Evolutionary conservation across 805 yeast genomes (phyloP).

Genomic region (Zygosaccharomyces bailii): DNA sequence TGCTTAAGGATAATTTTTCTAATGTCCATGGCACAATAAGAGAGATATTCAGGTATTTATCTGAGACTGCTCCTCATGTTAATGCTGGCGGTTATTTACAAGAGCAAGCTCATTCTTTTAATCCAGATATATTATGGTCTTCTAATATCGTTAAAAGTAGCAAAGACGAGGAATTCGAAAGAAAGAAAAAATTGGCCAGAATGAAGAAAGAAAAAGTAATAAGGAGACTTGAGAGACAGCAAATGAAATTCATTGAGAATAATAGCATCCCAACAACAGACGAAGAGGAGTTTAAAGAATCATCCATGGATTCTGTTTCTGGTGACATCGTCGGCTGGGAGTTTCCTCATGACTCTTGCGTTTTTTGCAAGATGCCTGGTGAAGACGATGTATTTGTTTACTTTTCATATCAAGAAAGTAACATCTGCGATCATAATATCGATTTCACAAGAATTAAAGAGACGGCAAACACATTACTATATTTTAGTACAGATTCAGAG

Average conservation of each 20-base stretch:
- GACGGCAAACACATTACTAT: constrained; percentile 17
- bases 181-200: constrained; percentile 65
- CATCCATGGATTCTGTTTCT: constrained; percentile 8
- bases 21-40: constrained; percentile 53
- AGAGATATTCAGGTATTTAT: constrained; percentile 44
- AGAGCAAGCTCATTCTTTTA: constrained; percentile 39
- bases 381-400: constrained; percentile 32
- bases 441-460: constrained; percentile 30
- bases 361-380: constrained; percentile 32
- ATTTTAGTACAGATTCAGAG: not conserved
- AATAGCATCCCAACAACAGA: constrained; percentile 35
- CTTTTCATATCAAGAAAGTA: constrained; percentile 31
- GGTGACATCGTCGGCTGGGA: constrained; percentile 16
- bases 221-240: constrained; percentile 79
- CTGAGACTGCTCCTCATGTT: constrained; percentile 31
- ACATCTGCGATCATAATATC: constrained; percentile 26
- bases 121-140: constrained; percentile 25
- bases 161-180: constrained; percentile 45
- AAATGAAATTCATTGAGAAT: constrained; percentile 64
- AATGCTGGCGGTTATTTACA: constrained; percentile 33
- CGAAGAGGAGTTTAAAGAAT: constrained; percentile 18
- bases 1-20: constrained; percentile 42
- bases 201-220: constrained; percentile 66
- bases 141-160: constrained; percentile 26
- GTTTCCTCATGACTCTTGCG: constrained; percentile 30